phyloP scores from a whole-genome alignment of 768 basidiomycete genomes.

The Boletus patriciae region DNA sequence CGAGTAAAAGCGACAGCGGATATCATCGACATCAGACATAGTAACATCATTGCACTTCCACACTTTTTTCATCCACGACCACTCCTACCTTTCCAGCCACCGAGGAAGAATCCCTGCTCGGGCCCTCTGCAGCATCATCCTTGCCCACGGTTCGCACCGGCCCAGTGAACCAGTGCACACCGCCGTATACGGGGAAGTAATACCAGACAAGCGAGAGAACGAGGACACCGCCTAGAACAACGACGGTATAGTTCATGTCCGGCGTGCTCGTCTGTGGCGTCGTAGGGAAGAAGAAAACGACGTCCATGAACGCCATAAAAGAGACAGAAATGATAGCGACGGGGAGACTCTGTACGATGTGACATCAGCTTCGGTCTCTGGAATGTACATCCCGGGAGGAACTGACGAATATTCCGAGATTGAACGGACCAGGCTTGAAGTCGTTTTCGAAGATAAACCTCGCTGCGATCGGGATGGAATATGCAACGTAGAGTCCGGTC shows the following conservation, averaged over 20 bases:
- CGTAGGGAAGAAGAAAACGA: constrained; percentile 66
- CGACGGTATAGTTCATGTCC: constrained; percentile 72
- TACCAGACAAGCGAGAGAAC: constrained; percentile 60
- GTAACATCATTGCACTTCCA: not conserved
- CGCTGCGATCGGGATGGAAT: constrained; percentile 50
- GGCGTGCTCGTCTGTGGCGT: constrained; percentile 44
- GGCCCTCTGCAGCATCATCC: not conserved
- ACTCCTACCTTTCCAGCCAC: not conserved
- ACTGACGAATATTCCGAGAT: constrained; percentile 45
- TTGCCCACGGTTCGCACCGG: constrained; percentile 51
- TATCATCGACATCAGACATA: too few species aligned
- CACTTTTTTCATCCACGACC: not conserved
- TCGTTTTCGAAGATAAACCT: constrained; percentile 48
- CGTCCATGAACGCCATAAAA: constrained; percentile 65
- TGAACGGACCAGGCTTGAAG: constrained; percentile 50
- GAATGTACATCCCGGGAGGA: not conserved
- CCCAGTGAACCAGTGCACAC: constrained; percentile 69
- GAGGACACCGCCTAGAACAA: constrained; percentile 62
- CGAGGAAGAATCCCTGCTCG: not conserved
- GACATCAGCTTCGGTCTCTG: not conserved
- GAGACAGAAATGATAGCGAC: constrained; percentile 52
- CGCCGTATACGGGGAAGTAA: constrained; percentile 70
- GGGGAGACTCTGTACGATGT: constrained; percentile 47
- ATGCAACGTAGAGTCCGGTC: constrained; percentile 48
- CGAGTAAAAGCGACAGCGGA: not conserved